phyloP scores from a whole-genome alignment of 305 asterid genomes.

The Rubia peregrina region DNA sequence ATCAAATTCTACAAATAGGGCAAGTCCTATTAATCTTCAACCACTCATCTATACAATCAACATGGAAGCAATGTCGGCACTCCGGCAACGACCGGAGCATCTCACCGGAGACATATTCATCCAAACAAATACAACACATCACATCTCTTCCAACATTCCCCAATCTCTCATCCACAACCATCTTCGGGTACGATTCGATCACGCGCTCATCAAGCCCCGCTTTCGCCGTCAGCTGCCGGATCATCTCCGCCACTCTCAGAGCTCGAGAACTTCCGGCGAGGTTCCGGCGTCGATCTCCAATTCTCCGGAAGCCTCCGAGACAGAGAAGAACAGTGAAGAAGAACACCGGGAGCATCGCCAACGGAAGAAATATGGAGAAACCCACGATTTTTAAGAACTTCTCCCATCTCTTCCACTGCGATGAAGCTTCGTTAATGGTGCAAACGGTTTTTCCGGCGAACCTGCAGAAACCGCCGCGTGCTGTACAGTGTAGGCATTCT shows the following conservation, averaged over 20 bases:
- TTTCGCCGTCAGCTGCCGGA: background rate
- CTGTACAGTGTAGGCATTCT: conserved; percentile 39
- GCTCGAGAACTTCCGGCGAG: conserved; percentile 11
- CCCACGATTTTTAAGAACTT: background rate
- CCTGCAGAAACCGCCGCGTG: conserved; percentile 24
- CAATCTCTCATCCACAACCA: conserved; percentile 53
- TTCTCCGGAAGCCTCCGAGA: background rate
- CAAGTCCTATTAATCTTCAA: too few species aligned
- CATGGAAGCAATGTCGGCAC: too few species aligned
- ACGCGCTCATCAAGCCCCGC: conserved; percentile 54
- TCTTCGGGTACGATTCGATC: conserved; percentile 52
- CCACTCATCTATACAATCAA: too few species aligned
- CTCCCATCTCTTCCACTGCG: background rate
- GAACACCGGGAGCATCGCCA: background rate
- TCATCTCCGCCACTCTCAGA: conserved; percentile 17
- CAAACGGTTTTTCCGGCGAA: conserved; percentile 6
- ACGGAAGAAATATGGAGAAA: background rate
- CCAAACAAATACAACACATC: conserved; percentile 60
- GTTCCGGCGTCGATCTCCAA: background rate
- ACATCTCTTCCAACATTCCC: conserved; percentile 41
- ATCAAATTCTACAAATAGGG: too few species aligned
- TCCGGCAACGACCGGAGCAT: too few species aligned
- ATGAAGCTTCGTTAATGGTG: background rate
- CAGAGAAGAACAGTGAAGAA: background rate
- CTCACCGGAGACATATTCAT: conserved; percentile 28